Evolutionary conservation across 768 basidiomycete genomes (phyloP).

Genomic region (Floccularia luteovirens): DNA sequence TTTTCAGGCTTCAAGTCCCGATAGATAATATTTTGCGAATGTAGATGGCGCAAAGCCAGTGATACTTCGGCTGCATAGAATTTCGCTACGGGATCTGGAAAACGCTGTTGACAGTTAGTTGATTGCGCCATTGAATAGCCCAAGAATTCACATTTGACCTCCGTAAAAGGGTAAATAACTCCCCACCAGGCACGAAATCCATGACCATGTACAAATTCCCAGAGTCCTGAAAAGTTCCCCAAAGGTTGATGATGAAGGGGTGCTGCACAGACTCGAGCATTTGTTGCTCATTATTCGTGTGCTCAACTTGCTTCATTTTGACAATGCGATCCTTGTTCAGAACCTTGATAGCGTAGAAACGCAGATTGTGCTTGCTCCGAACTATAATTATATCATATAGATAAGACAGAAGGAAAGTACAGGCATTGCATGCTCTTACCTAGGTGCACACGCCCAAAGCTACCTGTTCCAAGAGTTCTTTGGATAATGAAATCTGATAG

Average conservation of each 20-base stretch:
- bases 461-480: slow-evolving; percentile 86
- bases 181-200: slow-evolving; percentile 95
- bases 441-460: slow-evolving; percentile 93
- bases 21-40: slow-evolving; percentile 85
- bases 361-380: slow-evolving; percentile 88
- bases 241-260: slow-evolving; percentile 92
- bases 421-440: slow-evolving; percentile 44
- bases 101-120: slow-evolving; percentile 45
- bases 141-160: slow-evolving; percentile 58
- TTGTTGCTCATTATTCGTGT: slow-evolving; percentile 90
- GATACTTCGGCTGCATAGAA: slow-evolving; percentile 97
- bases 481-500: slow-evolving; percentile 76
- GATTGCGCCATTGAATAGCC: slow-evolving; percentile 8
- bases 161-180: slow-evolving; percentile 89
- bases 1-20: slow-evolving; percentile 98
- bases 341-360: slow-evolving; percentile 95
- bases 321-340: slow-evolving; percentile 91
- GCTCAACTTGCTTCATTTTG: slow-evolving; percentile 90
- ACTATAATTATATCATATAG: slow-evolving; percentile 35
- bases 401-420: slow-evolving; percentile 5
- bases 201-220: slow-evolving; percentile 97
- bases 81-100: slow-evolving; percentile 95
- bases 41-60: slow-evolving; percentile 86
- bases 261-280: slow-evolving; percentile 85
- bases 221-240: slow-evolving; percentile 91